A percentile compares a stretch with the other conserved stretches of the same genome.
phyloP scores from a whole-genome alignment of 2,329 filamentous ascomycete genomes.

The Penicillium brasilianum region DNA sequence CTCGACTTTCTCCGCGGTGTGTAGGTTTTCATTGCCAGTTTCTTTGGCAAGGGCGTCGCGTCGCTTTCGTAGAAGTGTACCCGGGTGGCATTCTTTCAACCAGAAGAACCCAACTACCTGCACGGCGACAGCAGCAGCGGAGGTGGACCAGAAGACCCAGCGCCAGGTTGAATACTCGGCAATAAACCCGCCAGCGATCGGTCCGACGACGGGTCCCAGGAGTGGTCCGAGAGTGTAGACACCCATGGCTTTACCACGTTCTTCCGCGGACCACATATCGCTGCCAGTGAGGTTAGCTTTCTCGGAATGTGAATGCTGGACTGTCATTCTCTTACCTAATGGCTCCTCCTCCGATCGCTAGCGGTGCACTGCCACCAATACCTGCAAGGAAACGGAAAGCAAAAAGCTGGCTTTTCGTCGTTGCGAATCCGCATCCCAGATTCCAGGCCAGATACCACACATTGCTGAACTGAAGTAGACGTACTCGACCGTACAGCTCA shows the following conservation, averaged over 20 bases:
- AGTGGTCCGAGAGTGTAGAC: slow-evolving; percentile 68
- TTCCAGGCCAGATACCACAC: slow-evolving; percentile 64
- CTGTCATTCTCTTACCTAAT: slow-evolving; percentile 11
- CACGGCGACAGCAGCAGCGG: slow-evolving; percentile 65
- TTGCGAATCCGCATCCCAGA: slow-evolving; percentile 62
- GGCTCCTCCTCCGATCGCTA: slow-evolving; percentile 62
- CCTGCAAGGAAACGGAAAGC: slow-evolving; percentile 64
- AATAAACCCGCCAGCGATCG: slow-evolving; percentile 69
- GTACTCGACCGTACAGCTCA: slow-evolving; percentile 61
- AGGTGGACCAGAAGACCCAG: slow-evolving; percentile 73
- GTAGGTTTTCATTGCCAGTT: neutral
- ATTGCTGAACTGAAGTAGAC: slow-evolving; percentile 60
- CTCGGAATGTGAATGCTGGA: neutral
- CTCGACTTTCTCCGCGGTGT: slow-evolving; percentile 39
- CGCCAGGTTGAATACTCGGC: slow-evolving; percentile 69
- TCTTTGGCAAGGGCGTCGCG: neutral
- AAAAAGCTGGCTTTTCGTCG: slow-evolving; percentile 60
- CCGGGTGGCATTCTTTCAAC: slow-evolving; percentile 65
- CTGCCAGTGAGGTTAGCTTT: slow-evolving; percentile 7
- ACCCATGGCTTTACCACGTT: slow-evolving; percentile 61
- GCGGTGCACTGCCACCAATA: slow-evolving; percentile 62
- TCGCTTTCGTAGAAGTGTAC: neutral
- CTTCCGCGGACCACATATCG: slow-evolving; percentile 1
- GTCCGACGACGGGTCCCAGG: slow-evolving; percentile 68
- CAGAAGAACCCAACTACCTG: slow-evolving; percentile 67